phyloP scores from a whole-genome alignment of 495 filamentous ascomycete species.

The Talaromyces proteolyticus region DNA sequence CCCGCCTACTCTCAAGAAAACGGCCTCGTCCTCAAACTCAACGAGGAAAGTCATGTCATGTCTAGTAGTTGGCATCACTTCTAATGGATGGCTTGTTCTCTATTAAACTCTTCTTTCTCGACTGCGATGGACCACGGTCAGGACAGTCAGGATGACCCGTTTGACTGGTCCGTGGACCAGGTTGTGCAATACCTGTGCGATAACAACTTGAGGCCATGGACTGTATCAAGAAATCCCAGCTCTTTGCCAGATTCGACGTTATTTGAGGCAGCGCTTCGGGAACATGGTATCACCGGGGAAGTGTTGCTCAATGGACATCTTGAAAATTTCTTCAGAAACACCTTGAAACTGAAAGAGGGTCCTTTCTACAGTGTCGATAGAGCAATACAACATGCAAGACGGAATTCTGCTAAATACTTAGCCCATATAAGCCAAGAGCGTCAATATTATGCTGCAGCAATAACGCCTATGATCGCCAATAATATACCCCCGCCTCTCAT shows the following conservation, averaged over 20 bases:
- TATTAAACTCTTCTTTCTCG: background rate
- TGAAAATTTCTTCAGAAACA: slow-evolving; percentile 36
- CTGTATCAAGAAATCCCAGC: slow-evolving; percentile 14
- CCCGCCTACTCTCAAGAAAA: too few relatives aligned
- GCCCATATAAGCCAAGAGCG: slow-evolving; percentile 3
- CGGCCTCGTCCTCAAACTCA: too few relatives aligned
- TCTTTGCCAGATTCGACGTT: slow-evolving; percentile 42
- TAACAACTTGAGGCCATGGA: slow-evolving; percentile 35
- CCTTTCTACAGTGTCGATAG: slow-evolving; percentile 36
- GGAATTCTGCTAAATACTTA: slow-evolving; percentile 33
- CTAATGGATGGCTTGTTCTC: background rate
- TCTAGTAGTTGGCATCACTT: background rate
- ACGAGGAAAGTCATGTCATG: background rate
- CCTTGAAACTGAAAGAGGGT: slow-evolving; percentile 43
- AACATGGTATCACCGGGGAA: slow-evolving; percentile 56
- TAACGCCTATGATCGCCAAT: slow-evolving; percentile 2
- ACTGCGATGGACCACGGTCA: slow-evolving; percentile 6
- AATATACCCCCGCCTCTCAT: background rate
- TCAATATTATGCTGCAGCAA: background rate
- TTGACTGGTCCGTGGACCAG: slow-evolving; percentile 60
- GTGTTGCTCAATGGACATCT: slow-evolving; percentile 41
- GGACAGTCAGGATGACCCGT: slow-evolving; percentile 49
- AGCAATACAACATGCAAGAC: slow-evolving; percentile 40
- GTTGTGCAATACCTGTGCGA: slow-evolving; percentile 61
- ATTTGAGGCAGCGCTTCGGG: slow-evolving; percentile 49